Conservation (phyloP, 192 early-diverging fungal species). For the Coemansia asiatica region DNA sequence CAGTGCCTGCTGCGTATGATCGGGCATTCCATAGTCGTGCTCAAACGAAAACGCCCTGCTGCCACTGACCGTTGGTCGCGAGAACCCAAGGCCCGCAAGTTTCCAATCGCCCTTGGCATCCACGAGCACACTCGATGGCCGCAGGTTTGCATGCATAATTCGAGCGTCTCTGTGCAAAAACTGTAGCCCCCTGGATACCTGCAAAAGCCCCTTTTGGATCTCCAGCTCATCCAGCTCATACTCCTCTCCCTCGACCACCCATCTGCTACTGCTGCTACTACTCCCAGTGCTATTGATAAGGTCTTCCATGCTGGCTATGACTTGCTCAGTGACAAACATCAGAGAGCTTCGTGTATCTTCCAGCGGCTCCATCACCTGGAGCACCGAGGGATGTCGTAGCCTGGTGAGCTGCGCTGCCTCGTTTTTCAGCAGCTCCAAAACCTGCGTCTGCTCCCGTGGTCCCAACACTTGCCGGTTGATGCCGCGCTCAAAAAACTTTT, state of each 20-base stretch:
- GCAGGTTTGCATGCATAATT: conserved; percentile 72
- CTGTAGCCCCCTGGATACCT: conserved; percentile 69
- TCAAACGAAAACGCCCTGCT: conserved; percentile 42
- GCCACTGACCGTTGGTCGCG: conserved; percentile 45
- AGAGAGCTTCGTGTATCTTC: conserved; percentile 65
- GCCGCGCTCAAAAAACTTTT: conserved; percentile 56
- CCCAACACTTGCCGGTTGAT: conserved; percentile 56
- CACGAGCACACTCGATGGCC: conserved; percentile 72
- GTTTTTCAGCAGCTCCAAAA: conserved; percentile 60
- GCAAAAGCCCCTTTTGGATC: conserved; percentile 77
- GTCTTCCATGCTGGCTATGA: conserved; percentile 65
- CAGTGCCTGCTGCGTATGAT: conserved; percentile 60
- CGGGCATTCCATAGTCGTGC: conserved; percentile 61
- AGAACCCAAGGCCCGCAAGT: conserved; percentile 74
- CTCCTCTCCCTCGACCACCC: conserved; percentile 46
- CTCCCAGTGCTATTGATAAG: conserved; percentile 53
- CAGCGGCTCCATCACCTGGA: conserved; percentile 75
- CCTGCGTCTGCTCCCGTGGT: conserved; percentile 49
- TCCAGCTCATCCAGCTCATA: conserved; percentile 78
- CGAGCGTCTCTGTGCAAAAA: conserved; percentile 75
- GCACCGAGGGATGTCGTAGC: conserved; percentile 74
- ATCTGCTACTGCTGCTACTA: conserved; percentile 8
- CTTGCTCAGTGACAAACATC: conserved; percentile 77
- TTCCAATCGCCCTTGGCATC: conserved; percentile 83
- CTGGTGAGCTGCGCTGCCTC: conserved; percentile 70